A percentile compares a stretch with the other conserved stretches of the same genome.
Conservation (phyloP, 2,329 filamentous ascomycete species). For the Talaromyces sp. region DNA sequence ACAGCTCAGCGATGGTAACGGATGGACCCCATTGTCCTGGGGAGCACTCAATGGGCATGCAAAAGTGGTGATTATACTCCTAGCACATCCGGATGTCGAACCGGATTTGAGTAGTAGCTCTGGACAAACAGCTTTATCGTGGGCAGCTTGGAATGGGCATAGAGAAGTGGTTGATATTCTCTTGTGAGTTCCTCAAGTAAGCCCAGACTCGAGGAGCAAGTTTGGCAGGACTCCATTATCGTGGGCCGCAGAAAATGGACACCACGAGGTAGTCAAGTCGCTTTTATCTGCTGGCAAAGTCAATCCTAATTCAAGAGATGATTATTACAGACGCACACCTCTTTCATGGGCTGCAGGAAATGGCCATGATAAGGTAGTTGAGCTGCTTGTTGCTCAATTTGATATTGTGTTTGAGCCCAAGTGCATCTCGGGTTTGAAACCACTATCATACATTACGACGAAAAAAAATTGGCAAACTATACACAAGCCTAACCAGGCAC, state of each 20-base stretch:
- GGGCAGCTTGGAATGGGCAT: neutral
- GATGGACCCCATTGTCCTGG: neutral
- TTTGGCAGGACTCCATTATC: neutral
- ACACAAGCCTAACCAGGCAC: conserved; percentile 41
- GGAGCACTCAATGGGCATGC: neutral
- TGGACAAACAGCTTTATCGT: neutral
- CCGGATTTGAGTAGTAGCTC: neutral
- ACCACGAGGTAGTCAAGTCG: neutral
- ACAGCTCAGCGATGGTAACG: neutral
- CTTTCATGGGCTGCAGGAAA: neutral
- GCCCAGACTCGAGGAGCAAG: neutral
- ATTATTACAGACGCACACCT: neutral
- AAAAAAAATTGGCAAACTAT: neutral
- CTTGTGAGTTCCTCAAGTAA: neutral
- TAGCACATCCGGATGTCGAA: neutral
- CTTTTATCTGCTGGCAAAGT: neutral
- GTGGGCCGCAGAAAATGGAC: neutral
- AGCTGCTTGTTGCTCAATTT: neutral
- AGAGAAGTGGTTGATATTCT: neutral
- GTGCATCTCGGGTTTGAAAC: neutral
- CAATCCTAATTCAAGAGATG: neutral
- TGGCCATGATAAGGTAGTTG: neutral
- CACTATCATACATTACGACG: neutral
- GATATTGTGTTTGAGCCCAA: neutral
- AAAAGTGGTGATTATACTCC: neutral